A percentile compares a stretch with the other conserved stretches of the same genome.
These are phyloP conservation scores for Hemerocallis citrina DNA, from an alignment of 106 monocot species.

Conservation along the genomic window DNA sequence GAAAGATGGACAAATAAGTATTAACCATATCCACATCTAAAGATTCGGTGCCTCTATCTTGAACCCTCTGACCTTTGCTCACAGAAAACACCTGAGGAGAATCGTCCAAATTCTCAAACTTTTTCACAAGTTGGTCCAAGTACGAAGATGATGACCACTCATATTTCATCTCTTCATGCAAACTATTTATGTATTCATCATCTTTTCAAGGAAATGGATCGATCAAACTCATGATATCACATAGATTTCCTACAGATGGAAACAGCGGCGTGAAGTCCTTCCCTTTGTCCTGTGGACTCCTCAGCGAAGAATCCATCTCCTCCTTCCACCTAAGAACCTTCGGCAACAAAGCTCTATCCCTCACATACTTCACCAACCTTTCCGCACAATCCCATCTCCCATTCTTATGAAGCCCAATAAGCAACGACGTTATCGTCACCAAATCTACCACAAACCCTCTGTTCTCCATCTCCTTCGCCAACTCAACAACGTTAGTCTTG, in stretches of 20 bases:
- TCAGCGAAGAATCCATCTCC: slow-evolving; percentile 48
- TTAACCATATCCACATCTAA: slow-evolving; percentile 91
- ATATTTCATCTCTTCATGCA: slow-evolving; percentile 21
- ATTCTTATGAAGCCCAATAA: slow-evolving; percentile 56
- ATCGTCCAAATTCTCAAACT: slow-evolving; percentile 21
- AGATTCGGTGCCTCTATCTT: slow-evolving; percentile 34
- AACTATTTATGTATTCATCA: background rate
- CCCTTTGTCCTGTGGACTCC: slow-evolving; percentile 45
- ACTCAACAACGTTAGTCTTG: slow-evolving; percentile 49
- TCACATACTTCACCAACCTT: slow-evolving; percentile 57
- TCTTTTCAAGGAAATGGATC: background rate
- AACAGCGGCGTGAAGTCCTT: slow-evolving; percentile 70
- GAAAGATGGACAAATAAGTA: slow-evolving; percentile 82
- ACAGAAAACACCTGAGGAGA: slow-evolving; percentile 24
- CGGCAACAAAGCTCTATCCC: slow-evolving; percentile 43
- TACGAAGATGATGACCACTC: slow-evolving; percentile 83
- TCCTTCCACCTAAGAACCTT: slow-evolving; percentile 62
- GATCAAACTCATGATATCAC: slow-evolving; percentile 41
- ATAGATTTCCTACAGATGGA: slow-evolving; percentile 37
- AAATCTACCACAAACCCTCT: slow-evolving; percentile 83
- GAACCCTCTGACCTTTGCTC: slow-evolving; percentile 54
- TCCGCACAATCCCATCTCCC: slow-evolving; percentile 62
- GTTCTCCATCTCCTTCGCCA: slow-evolving; percentile 87
- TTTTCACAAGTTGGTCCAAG: slow-evolving; percentile 55
- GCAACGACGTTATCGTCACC: slow-evolving; percentile 58